Evolutionary conservation across 306 rosid species (phyloP), one percentile per base, ranked within the genome.

Genomic region (Crotalaria pallida): DNA sequence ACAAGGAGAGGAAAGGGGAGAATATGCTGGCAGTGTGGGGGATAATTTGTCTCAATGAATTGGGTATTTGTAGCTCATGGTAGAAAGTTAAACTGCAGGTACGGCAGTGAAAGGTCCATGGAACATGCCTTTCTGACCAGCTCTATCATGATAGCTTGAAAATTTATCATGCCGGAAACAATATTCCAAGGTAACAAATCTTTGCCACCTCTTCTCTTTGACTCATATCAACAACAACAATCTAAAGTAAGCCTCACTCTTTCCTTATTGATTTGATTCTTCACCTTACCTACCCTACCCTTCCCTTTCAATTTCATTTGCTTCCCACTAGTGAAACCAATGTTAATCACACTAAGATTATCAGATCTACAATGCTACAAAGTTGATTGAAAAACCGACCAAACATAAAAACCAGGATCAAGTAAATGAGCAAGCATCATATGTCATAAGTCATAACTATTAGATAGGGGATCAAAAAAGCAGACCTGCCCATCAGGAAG

Each of bases 401-500:
- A 40, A 75, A 67, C 55, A 24, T 2, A 8, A 69, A 59, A 60
- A 15, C 21, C 52, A 53, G 26, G 73, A 70, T 57, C 47, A 55
- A 41, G 60, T 44, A 73, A 61, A 72, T 3, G 13, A 51, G 72
- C 55, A 64, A 79, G 58, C 49, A 55, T 9, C 43, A 31, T 38
- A 56, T 23, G 9, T 49, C 57, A 41, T 38, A 56, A 31, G 9
- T 49, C 57, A 41, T 27, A 53, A 50, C 18, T 24, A 64, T 10
- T 52, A 45, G 52, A 45, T 7, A 18, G 60, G 34, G 21, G 66
- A 70, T 52, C 38, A 49, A 64, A 85, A 81, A 80, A 52, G 56
- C 65, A 76, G 31, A 88, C 98, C 96, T 94, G 98, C 82, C 98
- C 98, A 79, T 94, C 98, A 48, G 98, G 98, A 76, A 94, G 97